Evolutionary conservation across 306 rosid genomes (phyloP).

Genomic region (Notholithocarpus densiflorus): DNA sequence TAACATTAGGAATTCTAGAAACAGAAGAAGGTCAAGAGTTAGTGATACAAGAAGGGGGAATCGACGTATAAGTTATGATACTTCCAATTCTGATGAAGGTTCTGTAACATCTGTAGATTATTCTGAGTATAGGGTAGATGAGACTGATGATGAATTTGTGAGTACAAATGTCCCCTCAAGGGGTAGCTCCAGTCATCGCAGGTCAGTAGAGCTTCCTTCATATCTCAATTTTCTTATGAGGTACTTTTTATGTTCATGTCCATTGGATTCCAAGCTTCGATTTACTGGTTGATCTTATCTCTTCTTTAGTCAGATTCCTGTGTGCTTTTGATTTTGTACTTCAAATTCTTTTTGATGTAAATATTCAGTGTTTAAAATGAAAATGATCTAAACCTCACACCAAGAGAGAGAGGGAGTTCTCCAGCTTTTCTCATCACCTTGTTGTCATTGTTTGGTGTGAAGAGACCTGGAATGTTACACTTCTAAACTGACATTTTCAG

Average conservation of each 20-base stretch:
- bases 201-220: conserved; percentile 40
- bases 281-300: not conserved
- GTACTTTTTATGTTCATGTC: not conserved
- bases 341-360: not conserved
- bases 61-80: conserved; percentile 69
- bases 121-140: conserved; percentile 67
- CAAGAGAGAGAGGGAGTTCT: not conserved
- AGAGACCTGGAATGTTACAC: not conserved
- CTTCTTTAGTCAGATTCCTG: not conserved
- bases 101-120: conserved; percentile 73
- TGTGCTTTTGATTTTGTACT: not conserved
- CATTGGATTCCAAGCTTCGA: not conserved
- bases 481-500: no score
- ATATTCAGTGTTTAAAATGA: not conserved
- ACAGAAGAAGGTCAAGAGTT: conserved; percentile 77
- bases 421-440: not conserved
- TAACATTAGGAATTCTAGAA: conserved; percentile 82
- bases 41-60: conserved; percentile 61
- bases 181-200: conserved; percentile 58
- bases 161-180: conserved; percentile 56
- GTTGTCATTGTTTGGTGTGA: not conserved
- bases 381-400: not conserved
- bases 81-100: conserved; percentile 78
- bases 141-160: conserved; percentile 66
- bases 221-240: not conserved